Conservation (phyloP, 768 basidiomycete species). For the Lactifluus piperatus region DNA sequence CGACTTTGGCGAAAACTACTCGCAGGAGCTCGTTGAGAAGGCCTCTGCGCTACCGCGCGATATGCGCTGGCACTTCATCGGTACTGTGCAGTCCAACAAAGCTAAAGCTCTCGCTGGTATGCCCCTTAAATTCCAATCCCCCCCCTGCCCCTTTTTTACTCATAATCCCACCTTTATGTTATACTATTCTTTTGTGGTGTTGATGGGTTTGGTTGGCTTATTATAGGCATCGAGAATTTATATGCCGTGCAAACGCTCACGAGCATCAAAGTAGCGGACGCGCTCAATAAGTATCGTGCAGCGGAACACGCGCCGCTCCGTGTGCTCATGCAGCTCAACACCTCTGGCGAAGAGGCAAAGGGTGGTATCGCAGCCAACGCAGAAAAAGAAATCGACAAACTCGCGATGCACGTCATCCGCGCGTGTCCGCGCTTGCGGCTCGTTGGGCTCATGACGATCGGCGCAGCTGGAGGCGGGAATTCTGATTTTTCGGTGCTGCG, state of each 20-base stretch:
- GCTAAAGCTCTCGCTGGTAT: conserved; percentile 16
- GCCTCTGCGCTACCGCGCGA: conserved; percentile 35
- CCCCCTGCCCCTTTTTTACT: not conserved
- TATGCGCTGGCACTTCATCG: conserved; percentile 34
- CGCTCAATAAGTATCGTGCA: conserved; percentile 66
- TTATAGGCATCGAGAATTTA: conserved; percentile 43
- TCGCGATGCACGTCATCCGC: conserved; percentile 62
- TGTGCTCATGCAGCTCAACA: conserved; percentile 90
- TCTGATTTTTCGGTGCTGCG: conserved; percentile 70
- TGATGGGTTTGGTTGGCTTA: not conserved
- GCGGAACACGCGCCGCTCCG: conserved; percentile 53
- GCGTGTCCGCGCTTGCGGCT: conserved; percentile 69
- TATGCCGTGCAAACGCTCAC: conserved; percentile 81
- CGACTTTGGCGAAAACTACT: conserved; percentile 98
- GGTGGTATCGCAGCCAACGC: conserved; percentile 51
- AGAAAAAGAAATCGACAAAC: conserved; percentile 36
- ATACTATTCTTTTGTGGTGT: not conserved
- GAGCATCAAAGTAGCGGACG: conserved; percentile 69
- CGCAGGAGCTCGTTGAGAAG: conserved; percentile 86
- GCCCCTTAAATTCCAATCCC: not conserved
- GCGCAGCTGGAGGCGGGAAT: conserved; percentile 50
- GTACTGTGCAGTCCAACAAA: conserved; percentile 11
- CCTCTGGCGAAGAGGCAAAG: conserved; percentile 86
- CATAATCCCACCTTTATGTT: not conserved
- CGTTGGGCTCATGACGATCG: conserved; percentile 95